These are phyloP conservation scores for Melanomma pulvis-pyrius DNA, from an alignment of 495 filamentous ascomycete genomes.

Conservation along the genomic window DNA sequence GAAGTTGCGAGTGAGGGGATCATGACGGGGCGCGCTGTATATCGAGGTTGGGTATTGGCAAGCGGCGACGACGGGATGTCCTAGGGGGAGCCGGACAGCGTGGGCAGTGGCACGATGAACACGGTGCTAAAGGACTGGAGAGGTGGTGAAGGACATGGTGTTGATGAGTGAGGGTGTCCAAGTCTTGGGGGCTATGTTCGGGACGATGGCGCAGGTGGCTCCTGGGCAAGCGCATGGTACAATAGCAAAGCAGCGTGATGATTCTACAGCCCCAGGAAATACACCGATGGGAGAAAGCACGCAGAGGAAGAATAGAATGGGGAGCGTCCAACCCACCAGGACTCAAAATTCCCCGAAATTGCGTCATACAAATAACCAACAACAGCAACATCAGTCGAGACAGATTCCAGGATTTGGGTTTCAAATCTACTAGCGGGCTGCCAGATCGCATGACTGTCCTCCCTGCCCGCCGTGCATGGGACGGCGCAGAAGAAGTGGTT, in stretches of 20 bases:
- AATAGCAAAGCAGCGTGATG: background rate
- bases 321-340: background rate
- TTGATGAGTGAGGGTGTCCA: too few species aligned
- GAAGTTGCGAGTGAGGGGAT: too few species aligned
- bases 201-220: too few species aligned
- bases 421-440: background rate
- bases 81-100: too few species aligned
- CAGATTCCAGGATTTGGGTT: background rate
- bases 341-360: background rate
- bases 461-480: background rate
- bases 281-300: background rate
- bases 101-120: too few species aligned
- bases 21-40: too few species aligned
- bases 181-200: too few species aligned
- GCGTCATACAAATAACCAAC: background rate
- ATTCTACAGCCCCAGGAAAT: background rate
- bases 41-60: too few species aligned
- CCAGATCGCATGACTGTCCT: background rate
- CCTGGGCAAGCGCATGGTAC: too few species aligned
- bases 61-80: too few species aligned
- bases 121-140: too few species aligned
- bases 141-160: too few species aligned
- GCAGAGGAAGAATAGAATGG: background rate
- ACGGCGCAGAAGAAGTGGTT: background rate
- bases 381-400: background rate